Evolutionary conservation across 352 stramenopile species (phyloP).

Genomic region (Globisporangium echinulatum): DNA sequence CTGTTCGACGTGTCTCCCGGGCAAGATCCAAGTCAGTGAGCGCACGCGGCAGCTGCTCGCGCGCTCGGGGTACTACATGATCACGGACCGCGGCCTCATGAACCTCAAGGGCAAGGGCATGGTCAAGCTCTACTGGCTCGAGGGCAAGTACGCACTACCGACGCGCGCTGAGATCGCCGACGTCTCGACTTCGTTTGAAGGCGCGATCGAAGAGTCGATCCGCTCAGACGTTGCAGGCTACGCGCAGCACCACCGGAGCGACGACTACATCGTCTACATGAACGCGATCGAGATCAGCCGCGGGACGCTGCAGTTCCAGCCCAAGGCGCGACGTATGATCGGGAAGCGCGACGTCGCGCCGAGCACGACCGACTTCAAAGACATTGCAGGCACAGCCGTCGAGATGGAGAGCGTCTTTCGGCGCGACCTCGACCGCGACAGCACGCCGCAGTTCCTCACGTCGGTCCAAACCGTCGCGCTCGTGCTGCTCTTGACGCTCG

Average conservation of each 20-base stretch:
- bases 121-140: conserved; percentile 62
- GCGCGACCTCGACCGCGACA: conserved; percentile 40
- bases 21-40: conserved; percentile 67
- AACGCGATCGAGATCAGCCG: conserved; percentile 50
- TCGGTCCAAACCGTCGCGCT: conserved; percentile 26
- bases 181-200: conserved; percentile 30
- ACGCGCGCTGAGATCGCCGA: conserved; percentile 18
- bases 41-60: conserved; percentile 40
- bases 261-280: conserved; percentile 57
- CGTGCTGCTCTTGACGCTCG: conserved; percentile 30
- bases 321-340: conserved; percentile 18
- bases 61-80: conserved; percentile 39
- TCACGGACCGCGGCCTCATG: conserved; percentile 56
- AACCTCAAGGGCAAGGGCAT: conserved; percentile 72
- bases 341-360: conserved; percentile 2
- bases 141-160: conserved; percentile 34
- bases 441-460: conserved; percentile 41
- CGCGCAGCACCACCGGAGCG: conserved; percentile 40
- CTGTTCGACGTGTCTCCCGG: conserved; percentile 59
- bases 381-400: conserved; percentile 28
- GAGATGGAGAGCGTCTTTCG: conserved; percentile 59
- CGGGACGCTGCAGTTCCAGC: conserved; percentile 41
- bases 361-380: conserved; percentile 22
- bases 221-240: conserved; percentile 25
- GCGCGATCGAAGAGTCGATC: conserved; percentile 46